These are phyloP conservation scores for Climacium dendroides DNA, from an alignment of 225 moss, liverwort and hornwort species.

Conservation along the genomic window DNA sequence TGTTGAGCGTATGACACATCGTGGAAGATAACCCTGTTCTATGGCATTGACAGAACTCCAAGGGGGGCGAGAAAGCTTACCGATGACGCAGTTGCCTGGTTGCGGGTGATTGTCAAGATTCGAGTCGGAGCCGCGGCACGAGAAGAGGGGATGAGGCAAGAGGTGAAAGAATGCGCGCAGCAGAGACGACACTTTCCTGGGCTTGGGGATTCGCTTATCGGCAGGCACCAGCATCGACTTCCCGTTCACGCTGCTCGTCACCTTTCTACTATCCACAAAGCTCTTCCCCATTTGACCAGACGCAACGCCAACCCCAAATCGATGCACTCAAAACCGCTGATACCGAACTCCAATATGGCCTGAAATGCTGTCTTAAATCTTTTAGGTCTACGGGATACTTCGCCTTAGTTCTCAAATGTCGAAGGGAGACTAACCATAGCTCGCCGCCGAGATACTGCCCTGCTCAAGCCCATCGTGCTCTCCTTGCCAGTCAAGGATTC, in stretches of 20 bases:
- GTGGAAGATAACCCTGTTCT: neutral
- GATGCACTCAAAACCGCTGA: neutral
- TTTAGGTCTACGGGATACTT: neutral
- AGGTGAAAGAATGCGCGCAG: slow-evolving; percentile 34
- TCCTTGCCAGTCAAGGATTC: neutral
- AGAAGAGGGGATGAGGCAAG: slow-evolving; percentile 31
- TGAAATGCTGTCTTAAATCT: neutral
- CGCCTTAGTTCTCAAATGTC: neutral
- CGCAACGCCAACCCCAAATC: neutral
- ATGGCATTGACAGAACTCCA: neutral
- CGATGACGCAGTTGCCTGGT: slow-evolving; percentile 32
- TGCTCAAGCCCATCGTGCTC: slow-evolving; percentile 4
- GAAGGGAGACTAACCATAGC: neutral
- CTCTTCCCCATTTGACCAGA: slow-evolving; percentile 32
- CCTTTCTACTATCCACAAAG: slow-evolving; percentile 43
- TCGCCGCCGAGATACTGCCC: neutral
- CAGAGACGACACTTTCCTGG: slow-evolving; percentile 24
- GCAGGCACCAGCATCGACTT: slow-evolving; percentile 29
- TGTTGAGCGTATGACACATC: neutral
- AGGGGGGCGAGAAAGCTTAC: neutral
- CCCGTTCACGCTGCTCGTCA: slow-evolving; percentile 33
- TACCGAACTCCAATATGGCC: neutral
- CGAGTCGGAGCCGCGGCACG: slow-evolving; percentile 28
- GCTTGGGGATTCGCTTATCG: slow-evolving; percentile 25
- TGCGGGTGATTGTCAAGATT: slow-evolving; percentile 7